Percentiles rank a stretch among this genome's conserved stretches.
Conservation (phyloP, 2,329 filamentous ascomycete species). For the Juglanconis oblonga region DNA sequence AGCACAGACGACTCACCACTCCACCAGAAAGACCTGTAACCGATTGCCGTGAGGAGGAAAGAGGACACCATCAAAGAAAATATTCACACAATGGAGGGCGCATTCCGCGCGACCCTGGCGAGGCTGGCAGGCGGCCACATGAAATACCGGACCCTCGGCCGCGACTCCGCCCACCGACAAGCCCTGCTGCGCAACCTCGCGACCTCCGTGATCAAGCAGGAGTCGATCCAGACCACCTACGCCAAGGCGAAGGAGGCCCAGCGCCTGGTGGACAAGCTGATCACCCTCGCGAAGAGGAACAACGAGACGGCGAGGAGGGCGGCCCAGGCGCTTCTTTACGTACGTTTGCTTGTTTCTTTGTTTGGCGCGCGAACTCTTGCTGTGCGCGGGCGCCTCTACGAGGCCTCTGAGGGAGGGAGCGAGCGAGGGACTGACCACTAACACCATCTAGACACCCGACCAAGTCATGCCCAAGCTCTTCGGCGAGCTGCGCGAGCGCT, state of each 20-base stretch:
- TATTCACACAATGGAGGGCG: background rate
- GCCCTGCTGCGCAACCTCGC: constrained; percentile 94
- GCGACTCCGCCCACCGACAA: constrained; percentile 81
- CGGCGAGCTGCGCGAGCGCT: constrained; percentile 75
- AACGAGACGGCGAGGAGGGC: constrained; percentile 74
- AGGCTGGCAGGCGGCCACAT: constrained; percentile 80
- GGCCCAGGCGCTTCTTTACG: constrained; percentile 81
- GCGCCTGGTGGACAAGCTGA: constrained; percentile 86
- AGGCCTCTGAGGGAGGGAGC: too few species aligned
- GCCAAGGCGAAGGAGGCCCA: constrained; percentile 97
- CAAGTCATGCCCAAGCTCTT: constrained; percentile 82
- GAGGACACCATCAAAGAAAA: too few species aligned
- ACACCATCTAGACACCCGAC: constrained; percentile 56
- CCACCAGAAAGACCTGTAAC: background rate
- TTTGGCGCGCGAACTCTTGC: too few species aligned
- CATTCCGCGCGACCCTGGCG: constrained; percentile 8
- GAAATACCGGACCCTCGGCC: constrained; percentile 86
- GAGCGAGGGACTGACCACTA: background rate
- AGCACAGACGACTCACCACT: background rate
- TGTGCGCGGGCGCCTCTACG: too few species aligned
- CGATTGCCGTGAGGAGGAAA: background rate
- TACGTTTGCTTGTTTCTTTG: constrained; percentile 54
- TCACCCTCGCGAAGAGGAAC: constrained; percentile 90
- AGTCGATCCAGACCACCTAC: constrained; percentile 93
- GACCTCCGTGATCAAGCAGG: constrained; percentile 88